Evolutionary conservation across 1,284 basidiomycete species (phyloP).

Genomic region (Apiotrichum laibachii): DNA sequence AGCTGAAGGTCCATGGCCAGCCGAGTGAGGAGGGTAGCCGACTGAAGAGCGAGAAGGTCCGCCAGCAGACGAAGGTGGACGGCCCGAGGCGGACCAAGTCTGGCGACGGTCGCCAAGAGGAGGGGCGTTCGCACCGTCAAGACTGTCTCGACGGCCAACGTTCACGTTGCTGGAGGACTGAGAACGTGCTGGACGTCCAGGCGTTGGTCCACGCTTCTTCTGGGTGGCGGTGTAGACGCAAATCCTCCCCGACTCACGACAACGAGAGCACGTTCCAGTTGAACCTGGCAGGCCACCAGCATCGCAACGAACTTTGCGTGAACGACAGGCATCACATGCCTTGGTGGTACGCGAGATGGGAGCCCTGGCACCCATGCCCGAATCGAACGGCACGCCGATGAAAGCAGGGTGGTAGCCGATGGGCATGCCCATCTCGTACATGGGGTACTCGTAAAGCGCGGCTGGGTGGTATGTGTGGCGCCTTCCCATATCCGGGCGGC

Average conservation of each 20-base stretch:
- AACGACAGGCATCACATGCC: conserved; percentile 48
- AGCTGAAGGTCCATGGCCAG: not conserved
- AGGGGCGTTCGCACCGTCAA: not conserved
- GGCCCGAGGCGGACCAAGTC: not conserved
- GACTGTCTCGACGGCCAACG: not conserved
- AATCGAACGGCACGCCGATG: conserved; percentile 2
- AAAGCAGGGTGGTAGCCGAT: not conserved
- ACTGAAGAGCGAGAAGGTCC: not conserved
- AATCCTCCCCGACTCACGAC: conserved; percentile 37
- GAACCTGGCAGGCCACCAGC: conserved; percentile 39
- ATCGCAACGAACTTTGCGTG: conserved; percentile 47
- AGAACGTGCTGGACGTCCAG: conserved; percentile 20
- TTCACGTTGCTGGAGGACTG: not conserved
- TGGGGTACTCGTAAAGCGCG: conserved; percentile 1
- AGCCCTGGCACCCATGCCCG: conserved; percentile 29
- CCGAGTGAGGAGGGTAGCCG: not conserved
- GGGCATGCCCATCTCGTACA: conserved; percentile 4
- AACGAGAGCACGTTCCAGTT: conserved; percentile 37
- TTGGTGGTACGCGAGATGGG: conserved; percentile 48
- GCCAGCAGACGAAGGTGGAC: not conserved
- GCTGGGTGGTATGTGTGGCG: conserved; percentile 11
- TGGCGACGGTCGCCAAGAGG: not conserved
- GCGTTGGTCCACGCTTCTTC: conserved; percentile 47
- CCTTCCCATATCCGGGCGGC: not conserved
- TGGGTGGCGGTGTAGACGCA: conserved; percentile 46